A percentile compares a stretch with the other conserved stretches of the same genome.
Evolutionary conservation across 2,329 filamentous ascomycete species (phyloP).

Genomic region (Metarhizium sp.): DNA sequence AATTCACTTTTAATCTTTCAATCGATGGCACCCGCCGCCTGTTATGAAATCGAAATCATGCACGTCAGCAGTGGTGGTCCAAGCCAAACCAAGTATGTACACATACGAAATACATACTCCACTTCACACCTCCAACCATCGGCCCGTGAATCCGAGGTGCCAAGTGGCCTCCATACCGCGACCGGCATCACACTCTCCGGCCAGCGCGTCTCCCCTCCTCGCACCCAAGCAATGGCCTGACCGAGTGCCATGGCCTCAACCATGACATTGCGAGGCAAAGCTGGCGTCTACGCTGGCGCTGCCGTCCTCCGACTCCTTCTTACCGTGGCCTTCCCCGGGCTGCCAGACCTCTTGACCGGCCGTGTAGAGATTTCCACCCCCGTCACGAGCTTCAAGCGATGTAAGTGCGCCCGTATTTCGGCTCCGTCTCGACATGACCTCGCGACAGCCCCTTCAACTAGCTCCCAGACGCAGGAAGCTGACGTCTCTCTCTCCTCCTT

Average conservation of each 20-base stretch:
- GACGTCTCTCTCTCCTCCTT: background rate
- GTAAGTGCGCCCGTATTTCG: conserved; percentile 40
- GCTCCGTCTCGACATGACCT: background rate
- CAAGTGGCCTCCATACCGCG: conserved; percentile 19
- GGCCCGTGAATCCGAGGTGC: conserved; percentile 14
- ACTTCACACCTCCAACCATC: background rate
- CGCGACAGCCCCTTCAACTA: background rate
- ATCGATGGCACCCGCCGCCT: no score
- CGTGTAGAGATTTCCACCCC: conserved; percentile 96
- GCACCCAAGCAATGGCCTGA: conserved; percentile 5
- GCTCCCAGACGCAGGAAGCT: background rate
- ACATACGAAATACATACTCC: background rate
- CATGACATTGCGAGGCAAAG: conserved; percentile 32
- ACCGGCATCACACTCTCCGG: background rate
- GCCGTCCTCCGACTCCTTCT: conserved; percentile 71
- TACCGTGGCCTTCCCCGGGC: conserved; percentile 68
- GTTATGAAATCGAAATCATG: no score
- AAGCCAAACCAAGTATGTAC: background rate
- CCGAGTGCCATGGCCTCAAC: conserved; percentile 14
- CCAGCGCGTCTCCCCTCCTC: background rate
- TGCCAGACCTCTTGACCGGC: conserved; percentile 77
- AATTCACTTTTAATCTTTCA: no score
- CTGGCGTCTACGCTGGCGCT: conserved; percentile 62
- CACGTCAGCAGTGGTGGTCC: background rate
- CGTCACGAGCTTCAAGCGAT: conserved; percentile 94